Percentiles rank a stretch among this genome's conserved stretches.
Conservation (phyloP, 2,329 filamentous ascomycete genomes). For the Lasiodiplodia sp. region DNA sequence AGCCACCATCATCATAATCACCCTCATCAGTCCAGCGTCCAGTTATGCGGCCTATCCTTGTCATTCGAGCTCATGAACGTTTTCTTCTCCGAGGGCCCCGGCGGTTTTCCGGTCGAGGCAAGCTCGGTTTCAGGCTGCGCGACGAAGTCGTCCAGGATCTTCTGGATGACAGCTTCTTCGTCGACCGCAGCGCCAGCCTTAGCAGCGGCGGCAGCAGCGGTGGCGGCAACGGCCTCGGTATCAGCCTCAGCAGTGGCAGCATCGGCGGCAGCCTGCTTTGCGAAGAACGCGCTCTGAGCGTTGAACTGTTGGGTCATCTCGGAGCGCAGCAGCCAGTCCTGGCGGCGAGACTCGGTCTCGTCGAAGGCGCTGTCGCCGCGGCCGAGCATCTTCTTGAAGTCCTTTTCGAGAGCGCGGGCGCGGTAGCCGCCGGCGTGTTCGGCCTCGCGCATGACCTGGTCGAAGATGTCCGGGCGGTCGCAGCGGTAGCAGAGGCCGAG, state of each 20-base stretch:
- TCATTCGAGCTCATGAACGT: no score
- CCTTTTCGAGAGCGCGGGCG: conserved; percentile 1
- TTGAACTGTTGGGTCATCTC: conserved; percentile 3
- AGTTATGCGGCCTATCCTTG: neutral
- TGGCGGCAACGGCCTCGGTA: neutral
- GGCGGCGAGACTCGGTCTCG: neutral
- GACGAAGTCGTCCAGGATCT: neutral
- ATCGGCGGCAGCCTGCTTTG: neutral
- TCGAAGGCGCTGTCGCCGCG: conserved; percentile 1
- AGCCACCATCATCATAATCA: neutral
- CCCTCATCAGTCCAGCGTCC: neutral
- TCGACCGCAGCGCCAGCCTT: neutral
- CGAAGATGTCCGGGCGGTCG: conserved; percentile 9
- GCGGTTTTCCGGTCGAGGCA: neutral
- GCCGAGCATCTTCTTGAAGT: conserved; percentile 17
- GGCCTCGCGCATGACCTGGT: conserved; percentile 14
- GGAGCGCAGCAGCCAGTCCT: neutral
- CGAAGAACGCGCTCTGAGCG: neutral
- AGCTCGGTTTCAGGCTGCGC: neutral
- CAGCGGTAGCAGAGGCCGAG: conserved; percentile 26
- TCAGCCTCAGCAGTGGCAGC: neutral
- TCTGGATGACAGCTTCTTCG: neutral
- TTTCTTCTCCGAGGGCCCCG: no score
- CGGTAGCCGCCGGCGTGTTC: conserved; percentile 1
- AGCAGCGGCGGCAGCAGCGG: neutral